Base-by-base conservation (phyloP, 2,329 filamentous ascomycete genomes). In the Clarireedia sp. region DNA sequence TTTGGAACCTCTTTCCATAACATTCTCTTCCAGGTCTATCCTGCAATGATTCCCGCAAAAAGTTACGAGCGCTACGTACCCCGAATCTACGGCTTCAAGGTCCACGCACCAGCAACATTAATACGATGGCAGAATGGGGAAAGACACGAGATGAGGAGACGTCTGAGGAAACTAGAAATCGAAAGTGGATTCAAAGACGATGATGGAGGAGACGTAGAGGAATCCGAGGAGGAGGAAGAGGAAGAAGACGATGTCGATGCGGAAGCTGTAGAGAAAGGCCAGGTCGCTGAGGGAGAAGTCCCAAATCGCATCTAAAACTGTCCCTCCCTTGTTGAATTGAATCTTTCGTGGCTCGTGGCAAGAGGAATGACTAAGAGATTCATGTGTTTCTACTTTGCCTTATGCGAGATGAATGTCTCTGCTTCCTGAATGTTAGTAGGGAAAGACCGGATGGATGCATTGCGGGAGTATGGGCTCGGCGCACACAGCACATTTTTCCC, bases 1-100 rank as follows among this genome's bases (percentile, higher is more conserved):
- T 99, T 99, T 65, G 94, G 94, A 64, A 91, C 92, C 48, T 95
- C 89, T 2, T 99, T 99, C 78, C 92, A 96, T 78, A 96, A 96
- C 74, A 96, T 99, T 73, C 83, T 99, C 60, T 97, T 99, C 77
- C 94, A 99, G 72, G 94, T 99, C 54, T 97, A 97, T 70, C 92
- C 94, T 5, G 84, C 88, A 23, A 79, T 99, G 64, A 83, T 95
- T 51, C 94, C 94, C 3, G 77, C 83, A 63, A 99, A 97, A 79
- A 90, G 83, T 64, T 78, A 85, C 60, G 85, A 90, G 61, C 83
- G 94, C 63, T 96, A 97, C 73, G 82, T 92, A 55, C 94, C 94
- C 23, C 83, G 88, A 57, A 87, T 95, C 58, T 99, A 94, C 71
- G 94, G 94, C 36, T 99, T 99, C 78, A 90, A 89, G 68, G 90